phyloP scores from a whole-genome alignment of 257 asterid species.

The Penstemon newberryi region DNA sequence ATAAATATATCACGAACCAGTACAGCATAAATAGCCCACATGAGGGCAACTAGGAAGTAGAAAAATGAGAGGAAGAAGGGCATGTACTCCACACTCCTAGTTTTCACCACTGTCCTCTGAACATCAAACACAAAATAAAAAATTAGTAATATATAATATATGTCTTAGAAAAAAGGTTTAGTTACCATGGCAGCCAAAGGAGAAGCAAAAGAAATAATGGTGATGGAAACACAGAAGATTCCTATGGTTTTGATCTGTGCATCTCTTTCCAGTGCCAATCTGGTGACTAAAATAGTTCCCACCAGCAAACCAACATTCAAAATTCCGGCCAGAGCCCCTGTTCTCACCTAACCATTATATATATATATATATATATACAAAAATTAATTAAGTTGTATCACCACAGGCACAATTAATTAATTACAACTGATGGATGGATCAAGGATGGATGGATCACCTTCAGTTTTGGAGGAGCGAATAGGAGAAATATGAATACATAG shows the following conservation, averaged over 20 bases:
- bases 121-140: neutral
- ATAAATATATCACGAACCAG: conserved; percentile 16
- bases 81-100: conserved; percentile 23
- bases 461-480: conserved; percentile 34
- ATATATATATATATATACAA: neutral
- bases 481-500: conserved; percentile 32
- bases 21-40: conserved; percentile 6
- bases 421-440: too few species aligned
- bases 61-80: conserved; percentile 16
- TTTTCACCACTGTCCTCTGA: conserved; percentile 23
- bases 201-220: conserved; percentile 32
- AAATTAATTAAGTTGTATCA: too few species aligned
- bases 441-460: conserved; percentile 26
- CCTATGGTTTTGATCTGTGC: conserved; percentile 26
- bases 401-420: too few species aligned
- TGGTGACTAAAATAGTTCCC: conserved; percentile 18
- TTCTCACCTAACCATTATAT: conserved; percentile 12
- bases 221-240: conserved; percentile 26
- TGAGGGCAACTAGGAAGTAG: conserved; percentile 13
- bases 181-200: conserved; percentile 39
- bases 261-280: conserved; percentile 21
- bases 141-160: neutral
- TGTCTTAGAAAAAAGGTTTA: neutral
- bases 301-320: conserved; percentile 24
- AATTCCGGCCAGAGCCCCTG: conserved; percentile 11